These are phyloP conservation scores for Vitis hybrid DNA, from an alignment of 177 flowering plant species.

Conservation along the genomic window DNA sequence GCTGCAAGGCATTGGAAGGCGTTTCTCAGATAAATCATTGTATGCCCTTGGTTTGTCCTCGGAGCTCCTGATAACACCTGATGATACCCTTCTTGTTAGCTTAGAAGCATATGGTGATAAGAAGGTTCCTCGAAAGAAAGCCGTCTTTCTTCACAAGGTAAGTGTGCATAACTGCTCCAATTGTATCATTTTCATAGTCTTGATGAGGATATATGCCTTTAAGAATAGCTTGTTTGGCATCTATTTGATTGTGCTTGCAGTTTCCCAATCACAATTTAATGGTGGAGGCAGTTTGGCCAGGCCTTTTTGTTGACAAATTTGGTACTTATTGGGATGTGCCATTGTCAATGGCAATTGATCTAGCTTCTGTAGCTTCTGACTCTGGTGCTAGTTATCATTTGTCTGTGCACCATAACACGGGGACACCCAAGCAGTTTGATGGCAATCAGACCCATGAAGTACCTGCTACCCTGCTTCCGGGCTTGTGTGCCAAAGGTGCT, in stretches of 20 bases:
- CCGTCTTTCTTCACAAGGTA: slow-evolving; percentile 70
- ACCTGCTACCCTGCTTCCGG: slow-evolving; percentile 61
- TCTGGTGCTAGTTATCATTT: slow-evolving; percentile 74
- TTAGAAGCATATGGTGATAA: slow-evolving; percentile 45
- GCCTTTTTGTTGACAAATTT: slow-evolving; percentile 63
- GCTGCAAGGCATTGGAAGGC: slow-evolving; percentile 34
- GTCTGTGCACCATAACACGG: slow-evolving; percentile 50
- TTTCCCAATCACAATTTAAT: slow-evolving; percentile 69
- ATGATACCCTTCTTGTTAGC: slow-evolving; percentile 56
- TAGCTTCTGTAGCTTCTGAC: slow-evolving; percentile 65
- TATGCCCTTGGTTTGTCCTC: slow-evolving; percentile 68
- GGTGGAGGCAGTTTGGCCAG: slow-evolving; percentile 69
- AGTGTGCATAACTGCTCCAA: not conserved
- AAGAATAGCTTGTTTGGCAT: slow-evolving; percentile 4
- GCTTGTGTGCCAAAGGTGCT: slow-evolving; percentile 56
- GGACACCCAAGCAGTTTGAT: slow-evolving; percentile 42
- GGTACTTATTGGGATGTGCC: slow-evolving; percentile 93
- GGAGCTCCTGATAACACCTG: slow-evolving; percentile 55
- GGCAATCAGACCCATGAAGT: slow-evolving; percentile 30
- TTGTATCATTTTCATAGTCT: too few relatives aligned
- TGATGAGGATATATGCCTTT: not conserved
- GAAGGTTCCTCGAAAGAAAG: slow-evolving; percentile 51
- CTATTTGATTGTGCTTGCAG: slow-evolving; percentile 40
- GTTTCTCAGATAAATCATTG: slow-evolving; percentile 56
- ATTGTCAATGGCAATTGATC: slow-evolving; percentile 57